A percentile compares a stretch with the other conserved stretches of the same genome.
phyloP scores from a whole-genome alignment of 306 rosid species.

The Ziziphus jujuba region DNA sequence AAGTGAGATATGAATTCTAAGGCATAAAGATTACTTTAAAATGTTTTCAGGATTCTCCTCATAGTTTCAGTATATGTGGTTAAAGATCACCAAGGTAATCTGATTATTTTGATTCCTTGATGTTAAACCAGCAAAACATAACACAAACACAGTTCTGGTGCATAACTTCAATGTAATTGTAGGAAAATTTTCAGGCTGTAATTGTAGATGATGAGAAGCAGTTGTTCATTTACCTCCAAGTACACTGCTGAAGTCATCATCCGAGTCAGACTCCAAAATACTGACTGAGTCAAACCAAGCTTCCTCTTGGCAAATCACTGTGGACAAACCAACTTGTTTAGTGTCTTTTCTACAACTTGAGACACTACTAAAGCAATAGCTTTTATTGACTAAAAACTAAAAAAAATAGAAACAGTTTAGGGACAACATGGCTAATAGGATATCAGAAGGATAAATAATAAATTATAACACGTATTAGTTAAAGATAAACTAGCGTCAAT shows the following conservation, averaged over 20 bases:
- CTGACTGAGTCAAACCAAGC: conserved; percentile 80
- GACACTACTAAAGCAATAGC: neutral
- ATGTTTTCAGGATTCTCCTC: neutral
- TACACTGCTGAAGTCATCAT: conserved; percentile 72
- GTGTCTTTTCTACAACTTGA: neutral
- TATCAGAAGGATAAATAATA: too few species aligned
- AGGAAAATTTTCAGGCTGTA: too few species aligned
- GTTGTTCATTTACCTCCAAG: conserved; percentile 65
- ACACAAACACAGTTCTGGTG: neutral
- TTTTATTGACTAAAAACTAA: neutral
- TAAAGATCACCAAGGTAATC: neutral
- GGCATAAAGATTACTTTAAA: neutral
- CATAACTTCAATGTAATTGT: conserved; percentile 2
- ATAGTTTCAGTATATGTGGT: neutral
- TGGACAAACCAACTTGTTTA: conserved; percentile 20
- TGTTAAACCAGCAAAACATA: neutral
- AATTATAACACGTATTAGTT: too few species aligned
- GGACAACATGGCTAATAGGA: neutral
- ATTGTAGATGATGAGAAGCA: conserved; percentile 3
- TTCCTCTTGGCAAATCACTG: conserved; percentile 74
- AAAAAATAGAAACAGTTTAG: neutral
- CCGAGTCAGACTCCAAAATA: conserved; percentile 84
- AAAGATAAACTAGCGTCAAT: too few species aligned
- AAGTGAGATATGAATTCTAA: neutral
- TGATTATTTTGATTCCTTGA: neutral